Percentiles rank a stretch among this genome's conserved stretches.
Evolutionary conservation across 2,329 filamentous ascomycete species (phyloP).

Genomic region (Cylindrodendrum hubeiense): DNA sequence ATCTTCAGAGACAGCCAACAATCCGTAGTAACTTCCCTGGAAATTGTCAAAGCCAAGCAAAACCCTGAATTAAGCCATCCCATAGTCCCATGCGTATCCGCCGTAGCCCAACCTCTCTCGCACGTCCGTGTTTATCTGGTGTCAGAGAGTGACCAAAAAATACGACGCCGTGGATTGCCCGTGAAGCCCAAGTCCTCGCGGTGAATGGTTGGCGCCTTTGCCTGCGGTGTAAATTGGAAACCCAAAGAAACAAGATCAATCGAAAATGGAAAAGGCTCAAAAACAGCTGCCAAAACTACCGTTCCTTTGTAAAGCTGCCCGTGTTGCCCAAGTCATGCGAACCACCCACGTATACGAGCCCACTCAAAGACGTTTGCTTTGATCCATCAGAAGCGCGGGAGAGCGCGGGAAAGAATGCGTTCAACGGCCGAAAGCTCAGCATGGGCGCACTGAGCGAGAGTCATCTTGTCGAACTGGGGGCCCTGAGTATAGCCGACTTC

Average conservation of each 20-base stretch:
- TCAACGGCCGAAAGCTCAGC: constrained; percentile 65
- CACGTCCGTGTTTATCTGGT: not conserved
- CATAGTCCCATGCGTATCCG: not conserved
- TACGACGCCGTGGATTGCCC: not conserved
- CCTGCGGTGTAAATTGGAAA: constrained; percentile 1
- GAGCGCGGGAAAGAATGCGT: constrained; percentile 58
- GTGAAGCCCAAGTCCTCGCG: not conserved
- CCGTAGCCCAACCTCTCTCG: not conserved
- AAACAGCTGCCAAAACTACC: not conserved
- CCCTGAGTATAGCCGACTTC: constrained; percentile 59
- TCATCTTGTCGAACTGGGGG: constrained; percentile 59
- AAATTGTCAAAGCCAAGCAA: not conserved
- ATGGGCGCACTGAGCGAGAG: constrained; percentile 59
- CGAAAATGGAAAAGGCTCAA: not conserved
- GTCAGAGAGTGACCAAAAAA: constrained; percentile 5
- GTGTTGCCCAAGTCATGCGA: not conserved
- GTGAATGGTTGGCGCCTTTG: not conserved
- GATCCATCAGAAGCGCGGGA: constrained; percentile 35
- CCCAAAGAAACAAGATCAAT: not conserved
- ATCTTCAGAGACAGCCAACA: not conserved
- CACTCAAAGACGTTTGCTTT: not conserved
- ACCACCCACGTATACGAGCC: not conserved
- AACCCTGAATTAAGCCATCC: not conserved
- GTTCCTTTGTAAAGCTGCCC: not conserved
- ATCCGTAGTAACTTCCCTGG: not conserved